Percentiles rank a stretch among this genome's conserved stretches.
Conservation (phyloP, 257 asterid species). For the Solanum commersonii region DNA sequence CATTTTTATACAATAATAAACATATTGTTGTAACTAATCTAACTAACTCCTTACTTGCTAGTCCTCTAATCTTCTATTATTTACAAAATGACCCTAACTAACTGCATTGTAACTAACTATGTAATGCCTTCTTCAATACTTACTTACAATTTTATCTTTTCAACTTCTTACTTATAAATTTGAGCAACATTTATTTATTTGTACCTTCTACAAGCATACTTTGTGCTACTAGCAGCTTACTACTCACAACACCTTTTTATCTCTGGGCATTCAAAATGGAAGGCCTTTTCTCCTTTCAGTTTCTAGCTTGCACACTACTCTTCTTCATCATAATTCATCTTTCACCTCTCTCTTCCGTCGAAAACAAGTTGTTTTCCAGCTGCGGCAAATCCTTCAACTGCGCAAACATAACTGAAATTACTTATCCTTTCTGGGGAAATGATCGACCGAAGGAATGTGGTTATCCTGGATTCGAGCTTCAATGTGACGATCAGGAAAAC, state of each 20-base stretch:
- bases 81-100: no score
- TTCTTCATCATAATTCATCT: background rate
- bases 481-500: constrained; percentile 13
- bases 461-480: constrained; percentile 37
- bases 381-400: constrained; percentile 35
- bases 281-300: background rate
- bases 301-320: background rate
- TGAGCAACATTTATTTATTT: background rate
- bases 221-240: background rate
- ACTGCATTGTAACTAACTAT: no score
- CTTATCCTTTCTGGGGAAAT: constrained; percentile 51
- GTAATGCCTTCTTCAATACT: no score
- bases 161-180: background rate
- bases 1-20: no score
- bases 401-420: constrained; percentile 25
- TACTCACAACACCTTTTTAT: background rate
- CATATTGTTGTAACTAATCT: no score
- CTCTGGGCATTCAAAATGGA: background rate
- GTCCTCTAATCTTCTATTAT: no score
- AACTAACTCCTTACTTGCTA: no score
- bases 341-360: background rate
- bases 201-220: background rate
- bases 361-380: constrained; percentile 2
- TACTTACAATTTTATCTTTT: background rate
- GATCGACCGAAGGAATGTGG: constrained; percentile 46